phyloP scores from a whole-genome alignment of 2,329 filamentous ascomycete genomes.

The Claviceps capensis region DNA sequence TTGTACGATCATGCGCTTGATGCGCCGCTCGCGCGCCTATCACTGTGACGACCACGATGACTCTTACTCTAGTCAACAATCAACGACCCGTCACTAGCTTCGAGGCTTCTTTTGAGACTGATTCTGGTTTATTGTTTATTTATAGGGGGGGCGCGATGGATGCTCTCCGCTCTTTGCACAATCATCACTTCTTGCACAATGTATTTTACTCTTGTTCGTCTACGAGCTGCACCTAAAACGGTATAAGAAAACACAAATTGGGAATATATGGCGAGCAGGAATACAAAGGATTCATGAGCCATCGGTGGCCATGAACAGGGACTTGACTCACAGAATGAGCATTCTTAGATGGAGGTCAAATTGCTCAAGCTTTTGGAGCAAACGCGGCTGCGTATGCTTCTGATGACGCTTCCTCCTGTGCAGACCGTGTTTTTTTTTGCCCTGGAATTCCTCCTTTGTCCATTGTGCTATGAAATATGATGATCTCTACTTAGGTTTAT shows the following conservation, averaged over 20 bases:
- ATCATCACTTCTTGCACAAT: constrained; percentile 2
- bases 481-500: no score
- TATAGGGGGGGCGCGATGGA: neutral
- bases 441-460: no score
- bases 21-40: constrained; percentile 6
- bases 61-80: neutral
- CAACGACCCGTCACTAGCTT: neutral
- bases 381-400: no score
- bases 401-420: no score
- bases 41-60: neutral
- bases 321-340: no score
- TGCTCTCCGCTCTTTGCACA: neutral
- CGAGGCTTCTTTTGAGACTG: neutral
- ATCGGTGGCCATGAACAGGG: no score
- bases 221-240: neutral
- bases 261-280: neutral
- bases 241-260: neutral
- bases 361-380: no score
- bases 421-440: no score
- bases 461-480: no score
- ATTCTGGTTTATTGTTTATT: neutral
- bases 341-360: no score
- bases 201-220: constrained; percentile 1
- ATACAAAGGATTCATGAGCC: no score
- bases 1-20: constrained; percentile 26